phyloP scores from a whole-genome alignment of 2,329 filamentous ascomycete genomes.

The Fusarium paranaense region DNA sequence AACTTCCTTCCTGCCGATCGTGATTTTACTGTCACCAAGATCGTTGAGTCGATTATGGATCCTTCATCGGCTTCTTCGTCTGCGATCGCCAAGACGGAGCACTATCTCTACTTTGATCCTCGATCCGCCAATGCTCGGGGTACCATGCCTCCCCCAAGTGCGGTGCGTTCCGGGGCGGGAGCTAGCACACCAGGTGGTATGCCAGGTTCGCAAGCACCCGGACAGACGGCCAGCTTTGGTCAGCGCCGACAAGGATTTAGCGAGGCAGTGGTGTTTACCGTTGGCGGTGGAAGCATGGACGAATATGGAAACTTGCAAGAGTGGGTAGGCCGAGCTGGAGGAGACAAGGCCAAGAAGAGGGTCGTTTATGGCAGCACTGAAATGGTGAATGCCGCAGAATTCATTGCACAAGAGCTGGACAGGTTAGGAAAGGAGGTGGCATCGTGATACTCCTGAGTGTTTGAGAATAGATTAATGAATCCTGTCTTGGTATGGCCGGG shows the following conservation, averaged over 20 bases:
- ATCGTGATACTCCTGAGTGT: slow-evolving; percentile 39
- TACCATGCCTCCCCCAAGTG: slow-evolving; percentile 85
- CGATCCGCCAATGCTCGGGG: slow-evolving; percentile 92
- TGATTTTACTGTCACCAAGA: slow-evolving; percentile 96
- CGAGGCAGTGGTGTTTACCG: slow-evolving; percentile 93
- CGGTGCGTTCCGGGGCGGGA: slow-evolving; percentile 59
- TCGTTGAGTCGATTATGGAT: slow-evolving; percentile 98
- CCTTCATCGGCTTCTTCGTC: slow-evolving; percentile 88
- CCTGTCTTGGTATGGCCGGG: background rate
- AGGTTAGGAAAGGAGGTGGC: slow-evolving; percentile 69
- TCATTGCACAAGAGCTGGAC: slow-evolving; percentile 73
- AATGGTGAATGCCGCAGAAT: slow-evolving; percentile 75
- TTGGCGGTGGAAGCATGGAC: slow-evolving; percentile 97
- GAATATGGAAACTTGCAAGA: slow-evolving; percentile 98
- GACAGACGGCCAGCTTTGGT: slow-evolving; percentile 87
- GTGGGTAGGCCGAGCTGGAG: slow-evolving; percentile 85
- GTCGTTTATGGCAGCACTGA: slow-evolving; percentile 97
- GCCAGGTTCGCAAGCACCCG: slow-evolving; percentile 64
- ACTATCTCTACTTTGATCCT: slow-evolving; percentile 97
- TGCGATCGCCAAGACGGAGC: slow-evolving; percentile 95
- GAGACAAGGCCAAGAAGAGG: slow-evolving; percentile 76
- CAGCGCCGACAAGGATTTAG: slow-evolving; percentile 90
- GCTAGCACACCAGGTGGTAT: slow-evolving; percentile 60
- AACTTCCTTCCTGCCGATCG: slow-evolving; percentile 97
- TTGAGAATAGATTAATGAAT: slow-evolving; percentile 40